These are phyloP conservation scores for Gardenia jasminoides DNA, from an alignment of 257 asterid genomes.

Conservation along the genomic window DNA sequence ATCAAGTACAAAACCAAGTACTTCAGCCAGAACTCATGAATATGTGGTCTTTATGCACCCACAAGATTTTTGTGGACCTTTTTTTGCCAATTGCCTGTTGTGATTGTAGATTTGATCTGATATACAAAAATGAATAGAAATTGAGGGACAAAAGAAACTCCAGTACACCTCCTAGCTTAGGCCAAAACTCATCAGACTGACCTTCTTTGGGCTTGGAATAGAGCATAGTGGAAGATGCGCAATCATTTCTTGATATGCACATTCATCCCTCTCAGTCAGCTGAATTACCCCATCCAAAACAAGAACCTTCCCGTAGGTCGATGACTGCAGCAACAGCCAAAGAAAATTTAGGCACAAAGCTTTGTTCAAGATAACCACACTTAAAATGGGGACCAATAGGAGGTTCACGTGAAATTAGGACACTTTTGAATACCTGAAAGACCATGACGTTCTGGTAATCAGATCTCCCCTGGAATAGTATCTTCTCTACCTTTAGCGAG, in stretches of 20 bases:
- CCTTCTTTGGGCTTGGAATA: constrained; percentile 88
- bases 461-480: constrained; percentile 81
- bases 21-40: neutral
- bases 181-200: constrained; percentile 9
- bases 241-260: constrained; percentile 99
- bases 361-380: neutral
- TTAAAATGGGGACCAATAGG: neutral
- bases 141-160: neutral
- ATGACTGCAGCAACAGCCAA: constrained; percentile 54
- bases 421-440: constrained; percentile 62
- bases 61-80: neutral
- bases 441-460: constrained; percentile 92
- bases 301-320: constrained; percentile 95
- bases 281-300: constrained; percentile 98
- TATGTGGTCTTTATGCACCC: too few relatives aligned
- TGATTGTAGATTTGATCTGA: neutral
- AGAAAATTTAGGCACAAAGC: constrained; percentile 19
- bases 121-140: neutral
- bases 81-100: neutral
- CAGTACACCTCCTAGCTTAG: neutral
- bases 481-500: constrained; percentile 87
- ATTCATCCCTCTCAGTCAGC: constrained; percentile 97
- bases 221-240: constrained; percentile 94
- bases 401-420: constrained; percentile 6
- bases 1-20: neutral